Conservation (phyloP, 2,329 filamentous ascomycete genomes). For the Sporothrix mexicana region DNA sequence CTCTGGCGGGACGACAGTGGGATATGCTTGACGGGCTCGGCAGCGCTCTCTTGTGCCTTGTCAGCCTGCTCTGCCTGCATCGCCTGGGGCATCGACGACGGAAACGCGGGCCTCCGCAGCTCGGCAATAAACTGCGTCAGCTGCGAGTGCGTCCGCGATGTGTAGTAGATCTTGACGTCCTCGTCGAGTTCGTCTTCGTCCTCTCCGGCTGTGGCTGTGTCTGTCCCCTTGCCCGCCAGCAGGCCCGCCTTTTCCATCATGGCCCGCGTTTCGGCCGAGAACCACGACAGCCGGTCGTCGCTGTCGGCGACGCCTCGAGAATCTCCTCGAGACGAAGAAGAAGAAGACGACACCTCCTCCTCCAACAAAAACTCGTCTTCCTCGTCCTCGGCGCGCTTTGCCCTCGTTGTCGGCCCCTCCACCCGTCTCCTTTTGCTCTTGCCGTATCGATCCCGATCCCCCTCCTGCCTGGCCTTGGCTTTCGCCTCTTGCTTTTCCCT, state of each 20-base stretch:
- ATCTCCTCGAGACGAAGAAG: too few relatives aligned
- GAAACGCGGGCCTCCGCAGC: slow-evolving; percentile 76
- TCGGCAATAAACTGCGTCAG: slow-evolving; percentile 87
- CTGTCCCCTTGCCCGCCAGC: slow-evolving; percentile 47
- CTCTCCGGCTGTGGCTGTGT: slow-evolving; percentile 52
- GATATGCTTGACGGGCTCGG: slow-evolving; percentile 76
- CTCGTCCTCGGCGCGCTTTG: slow-evolving; percentile 39
- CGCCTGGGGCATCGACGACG: slow-evolving; percentile 65
- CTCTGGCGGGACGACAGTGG: slow-evolving; percentile 86
- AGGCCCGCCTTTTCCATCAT: slow-evolving; percentile 71
- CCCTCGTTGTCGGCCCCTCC: slow-evolving; percentile 40
- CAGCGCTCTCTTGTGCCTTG: slow-evolving; percentile 36
- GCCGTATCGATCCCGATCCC: too few relatives aligned
- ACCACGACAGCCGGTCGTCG: slow-evolving; percentile 54
- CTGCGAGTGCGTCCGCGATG: slow-evolving; percentile 91
- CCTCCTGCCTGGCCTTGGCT: slow-evolving; percentile 55
- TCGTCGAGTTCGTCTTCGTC: slow-evolving; percentile 70
- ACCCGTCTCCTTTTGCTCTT: slow-evolving; percentile 55
- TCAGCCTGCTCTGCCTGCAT: neutral
- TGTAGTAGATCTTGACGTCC: slow-evolving; percentile 83
- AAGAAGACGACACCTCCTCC: slow-evolving; percentile 36
- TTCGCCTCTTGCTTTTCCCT: slow-evolving; percentile 1
- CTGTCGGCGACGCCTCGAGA: too few relatives aligned
- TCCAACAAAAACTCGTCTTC: slow-evolving; percentile 80
- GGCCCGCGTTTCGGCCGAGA: slow-evolving; percentile 77